Evolutionary conservation across 306 rosid genomes (phyloP).

Genomic region (Senna siamea): DNA sequence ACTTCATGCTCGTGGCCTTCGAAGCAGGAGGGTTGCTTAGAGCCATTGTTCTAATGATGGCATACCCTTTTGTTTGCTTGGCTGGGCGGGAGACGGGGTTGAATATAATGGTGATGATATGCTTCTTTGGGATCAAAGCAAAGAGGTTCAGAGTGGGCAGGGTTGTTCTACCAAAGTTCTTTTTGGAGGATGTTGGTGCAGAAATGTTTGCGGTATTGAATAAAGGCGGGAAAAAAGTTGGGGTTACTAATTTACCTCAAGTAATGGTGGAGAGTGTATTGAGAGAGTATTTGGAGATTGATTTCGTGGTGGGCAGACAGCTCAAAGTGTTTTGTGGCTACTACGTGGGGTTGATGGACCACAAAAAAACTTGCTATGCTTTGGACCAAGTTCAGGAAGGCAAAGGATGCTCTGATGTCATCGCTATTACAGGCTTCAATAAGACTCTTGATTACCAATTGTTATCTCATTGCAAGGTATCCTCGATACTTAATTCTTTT

Average conservation of each 20-base stretch:
- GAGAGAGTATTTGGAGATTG: conserved; percentile 77
- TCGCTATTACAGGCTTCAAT: conserved; percentile 55
- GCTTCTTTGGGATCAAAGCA: conserved; percentile 79
- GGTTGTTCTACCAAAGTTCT: conserved; percentile 77
- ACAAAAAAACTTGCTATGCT: conserved; percentile 23
- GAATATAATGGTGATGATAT: conserved; percentile 74
- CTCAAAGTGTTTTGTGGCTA: conserved; percentile 70
- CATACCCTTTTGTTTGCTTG: conserved; percentile 63
- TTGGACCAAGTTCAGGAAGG: conserved; percentile 45
- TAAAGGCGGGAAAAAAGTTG: conserved; percentile 61
- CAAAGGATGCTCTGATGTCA: conserved; percentile 42
- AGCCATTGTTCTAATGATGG: conserved; percentile 51
- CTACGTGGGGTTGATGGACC: conserved; percentile 73
- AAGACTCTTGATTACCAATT: conserved; percentile 40
- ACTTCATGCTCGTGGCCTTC: conserved; percentile 92
- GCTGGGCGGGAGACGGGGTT: conserved; percentile 57
- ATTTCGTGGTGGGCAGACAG: conserved; percentile 65
- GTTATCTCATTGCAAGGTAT: conserved; percentile 71
- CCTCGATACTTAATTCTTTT: background rate
- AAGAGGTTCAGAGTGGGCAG: conserved; percentile 64
- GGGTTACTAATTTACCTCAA: conserved; percentile 60
- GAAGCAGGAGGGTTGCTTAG: conserved; percentile 73
- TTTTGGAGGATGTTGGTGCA: conserved; percentile 70
- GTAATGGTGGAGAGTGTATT: conserved; percentile 80
- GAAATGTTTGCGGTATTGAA: conserved; percentile 63